phyloP scores from a whole-genome alignment of 2,329 filamentous ascomycete species.

The Paraconiothyrium brasiliense region DNA sequence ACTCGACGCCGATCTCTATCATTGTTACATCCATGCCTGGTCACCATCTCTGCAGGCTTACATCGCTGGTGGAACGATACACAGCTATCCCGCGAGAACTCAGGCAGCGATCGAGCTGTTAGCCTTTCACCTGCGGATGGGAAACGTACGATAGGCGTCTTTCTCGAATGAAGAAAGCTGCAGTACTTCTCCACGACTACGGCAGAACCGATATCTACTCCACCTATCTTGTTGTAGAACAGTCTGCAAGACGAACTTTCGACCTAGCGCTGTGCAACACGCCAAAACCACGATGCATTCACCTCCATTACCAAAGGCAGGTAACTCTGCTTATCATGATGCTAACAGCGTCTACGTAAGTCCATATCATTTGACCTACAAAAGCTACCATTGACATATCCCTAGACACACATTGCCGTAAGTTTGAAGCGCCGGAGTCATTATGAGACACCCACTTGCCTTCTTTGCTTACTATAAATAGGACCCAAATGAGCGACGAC shows the following conservation, averaged over 20 bases:
- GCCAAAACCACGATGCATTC: slow-evolving; percentile 5
- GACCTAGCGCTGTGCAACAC: background rate
- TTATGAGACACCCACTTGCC: background rate
- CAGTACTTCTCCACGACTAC: background rate
- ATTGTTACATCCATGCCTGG: background rate
- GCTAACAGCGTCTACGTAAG: slow-evolving; percentile 21
- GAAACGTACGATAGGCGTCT: background rate
- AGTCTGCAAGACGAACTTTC: background rate
- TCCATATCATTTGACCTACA: background rate
- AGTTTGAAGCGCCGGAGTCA: background rate
- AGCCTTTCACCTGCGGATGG: slow-evolving; percentile 13
- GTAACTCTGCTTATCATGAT: slow-evolving; percentile 22
- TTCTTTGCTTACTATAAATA: background rate
- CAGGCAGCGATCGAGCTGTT: background rate
- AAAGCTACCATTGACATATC: slow-evolving; percentile 2
- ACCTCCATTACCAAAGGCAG: slow-evolving; percentile 12
- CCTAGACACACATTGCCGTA: slow-evolving; percentile 32
- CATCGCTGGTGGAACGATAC: background rate
- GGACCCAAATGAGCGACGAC: slow-evolving; percentile 48
- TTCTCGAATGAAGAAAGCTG: background rate
- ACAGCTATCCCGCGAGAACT: background rate
- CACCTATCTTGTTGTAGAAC: background rate
- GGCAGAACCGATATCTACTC: background rate
- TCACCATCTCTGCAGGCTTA: background rate
- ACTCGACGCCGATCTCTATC: background rate